Conservation (phyloP, 257 asterid genomes). For the Solanum habrochaites region DNA sequence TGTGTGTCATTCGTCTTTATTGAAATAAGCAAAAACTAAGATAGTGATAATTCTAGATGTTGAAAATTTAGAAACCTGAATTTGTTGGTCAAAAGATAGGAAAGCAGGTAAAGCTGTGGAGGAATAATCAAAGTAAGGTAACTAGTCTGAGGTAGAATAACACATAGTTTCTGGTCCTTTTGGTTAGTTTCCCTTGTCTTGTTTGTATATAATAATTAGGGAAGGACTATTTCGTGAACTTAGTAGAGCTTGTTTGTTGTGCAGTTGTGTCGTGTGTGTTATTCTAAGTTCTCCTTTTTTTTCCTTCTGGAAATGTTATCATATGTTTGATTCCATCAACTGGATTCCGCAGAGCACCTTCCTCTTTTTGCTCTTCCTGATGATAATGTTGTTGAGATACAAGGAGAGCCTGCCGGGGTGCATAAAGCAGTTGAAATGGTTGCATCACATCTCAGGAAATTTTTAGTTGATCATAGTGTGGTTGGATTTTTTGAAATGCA, state of each 20-base stretch:
- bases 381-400: conserved; percentile 87
- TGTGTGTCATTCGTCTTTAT: neutral
- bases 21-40: neutral
- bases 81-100: neutral
- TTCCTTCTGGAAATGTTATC: neutral
- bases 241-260: neutral
- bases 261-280: neutral
- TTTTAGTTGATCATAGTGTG: conserved; percentile 78
- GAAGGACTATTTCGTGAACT: neutral
- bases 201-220: neutral
- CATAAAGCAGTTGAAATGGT: conserved; percentile 76
- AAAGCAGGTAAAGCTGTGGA: neutral
- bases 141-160: neutral
- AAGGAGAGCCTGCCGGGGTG: conserved; percentile 66
- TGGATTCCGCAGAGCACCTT: conserved; percentile 49
- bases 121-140: neutral
- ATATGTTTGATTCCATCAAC: neutral
- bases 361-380: conserved; percentile 76
- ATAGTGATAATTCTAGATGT: neutral
- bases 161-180: neutral
- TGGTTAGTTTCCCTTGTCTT: neutral
- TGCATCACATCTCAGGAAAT: conserved; percentile 73
- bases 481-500: conserved; percentile 66
- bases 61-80: neutral
- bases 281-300: neutral